Percentiles rank a stretch among this genome's conserved stretches.
Evolutionary conservation across 805 yeast genomes (phyloP).

Genomic region (Gaillardinia entomophila): DNA sequence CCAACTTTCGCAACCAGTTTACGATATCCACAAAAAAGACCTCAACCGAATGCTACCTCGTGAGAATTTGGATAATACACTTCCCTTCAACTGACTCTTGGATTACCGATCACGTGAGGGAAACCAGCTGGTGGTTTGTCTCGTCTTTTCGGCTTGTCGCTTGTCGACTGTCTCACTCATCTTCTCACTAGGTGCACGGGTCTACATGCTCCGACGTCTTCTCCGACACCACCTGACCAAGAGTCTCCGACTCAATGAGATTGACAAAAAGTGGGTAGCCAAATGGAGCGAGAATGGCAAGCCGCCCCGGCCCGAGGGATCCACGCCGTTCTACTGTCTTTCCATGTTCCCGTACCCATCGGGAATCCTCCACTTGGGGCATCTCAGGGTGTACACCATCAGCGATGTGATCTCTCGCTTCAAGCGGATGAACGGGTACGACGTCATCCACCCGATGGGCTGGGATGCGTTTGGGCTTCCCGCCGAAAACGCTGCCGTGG

Average conservation of each 20-base stretch:
- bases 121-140: no score
- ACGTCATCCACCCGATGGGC: conserved; percentile 94
- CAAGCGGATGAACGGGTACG: conserved; percentile 66
- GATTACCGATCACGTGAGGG: no score
- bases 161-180: no score
- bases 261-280: conserved; percentile 50
- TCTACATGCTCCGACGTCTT: no score
- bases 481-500: conserved; percentile 97
- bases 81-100: no score
- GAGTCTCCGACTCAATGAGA: conserved; percentile 16
- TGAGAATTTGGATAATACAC: no score
- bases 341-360: conserved; percentile 97
- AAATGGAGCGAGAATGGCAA: conserved; percentile 40
- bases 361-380: conserved; percentile 90
- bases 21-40: no score
- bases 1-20: no score
- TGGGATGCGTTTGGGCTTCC: conserved; percentile 99
- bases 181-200: no score
- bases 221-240: no score
- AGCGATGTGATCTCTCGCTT: conserved; percentile 80
- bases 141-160: no score
- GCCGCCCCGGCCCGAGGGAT: conserved; percentile 30
- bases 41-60: no score
- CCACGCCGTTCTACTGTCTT: conserved; percentile 52
- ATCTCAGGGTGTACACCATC: conserved; percentile 86